phyloP scores from a whole-genome alignment of 805 yeast genomes.

The Ogataea ganodermae region DNA sequence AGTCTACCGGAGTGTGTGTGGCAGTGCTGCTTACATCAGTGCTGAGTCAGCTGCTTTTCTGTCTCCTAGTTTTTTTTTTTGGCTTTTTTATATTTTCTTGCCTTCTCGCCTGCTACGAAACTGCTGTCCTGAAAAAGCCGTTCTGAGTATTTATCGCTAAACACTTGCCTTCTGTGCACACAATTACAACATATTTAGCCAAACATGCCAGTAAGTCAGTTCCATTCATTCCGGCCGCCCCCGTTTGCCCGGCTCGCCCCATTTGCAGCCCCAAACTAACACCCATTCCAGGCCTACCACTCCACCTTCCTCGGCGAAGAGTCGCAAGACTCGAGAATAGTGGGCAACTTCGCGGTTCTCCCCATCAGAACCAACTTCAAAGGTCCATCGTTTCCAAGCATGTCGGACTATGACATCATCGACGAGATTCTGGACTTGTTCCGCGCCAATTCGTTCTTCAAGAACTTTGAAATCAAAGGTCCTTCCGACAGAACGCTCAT shows the following conservation, averaged over 20 bases:
- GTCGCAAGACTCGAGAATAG: constrained; percentile 55
- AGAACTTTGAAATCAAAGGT: constrained; percentile 95
- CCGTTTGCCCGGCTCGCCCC: background rate
- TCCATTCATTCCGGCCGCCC: background rate
- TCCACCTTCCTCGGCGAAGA: constrained; percentile 74
- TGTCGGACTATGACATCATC: constrained; percentile 79
- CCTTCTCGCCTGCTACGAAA: no score
- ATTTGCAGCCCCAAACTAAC: constrained; percentile 7
- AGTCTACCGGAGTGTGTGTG: no score
- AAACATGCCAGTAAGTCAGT: constrained; percentile 22
- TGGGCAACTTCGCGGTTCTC: constrained; percentile 80
- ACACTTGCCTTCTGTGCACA: background rate
- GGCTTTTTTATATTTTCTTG: no score
- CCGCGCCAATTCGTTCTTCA: constrained; percentile 94
- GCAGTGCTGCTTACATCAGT: no score
- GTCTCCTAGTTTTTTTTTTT: no score
- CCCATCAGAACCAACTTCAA: constrained; percentile 83
- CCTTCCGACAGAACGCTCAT: constrained; percentile 90
- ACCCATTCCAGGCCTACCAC: constrained; percentile 58
- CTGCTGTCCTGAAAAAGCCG: background rate
- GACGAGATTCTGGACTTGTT: constrained; percentile 92
- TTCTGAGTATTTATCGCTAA: no score
- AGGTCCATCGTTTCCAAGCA: constrained; percentile 87
- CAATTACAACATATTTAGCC: background rate
- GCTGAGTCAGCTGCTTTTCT: no score